phyloP scores from a whole-genome alignment of 2,329 filamentous ascomycete species.

The Aschersonia sp. region DNA sequence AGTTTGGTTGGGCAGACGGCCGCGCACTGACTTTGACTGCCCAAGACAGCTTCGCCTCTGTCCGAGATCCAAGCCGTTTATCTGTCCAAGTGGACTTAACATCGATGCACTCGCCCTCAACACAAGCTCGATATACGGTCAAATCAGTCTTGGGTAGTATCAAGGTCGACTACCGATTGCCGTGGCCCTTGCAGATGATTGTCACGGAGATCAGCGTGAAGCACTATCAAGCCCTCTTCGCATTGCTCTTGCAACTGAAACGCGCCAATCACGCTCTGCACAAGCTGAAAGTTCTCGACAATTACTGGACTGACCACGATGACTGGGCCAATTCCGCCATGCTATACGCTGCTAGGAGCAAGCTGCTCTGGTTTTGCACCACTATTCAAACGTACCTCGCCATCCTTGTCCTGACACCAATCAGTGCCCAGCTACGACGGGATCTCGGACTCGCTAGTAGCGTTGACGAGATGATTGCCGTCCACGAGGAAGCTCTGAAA shows the following conservation, averaged over 20 bases:
- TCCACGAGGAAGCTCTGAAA: constrained; percentile 50
- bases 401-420: constrained; percentile 53
- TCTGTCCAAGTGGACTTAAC: constrained; percentile 36
- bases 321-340: constrained; percentile 26
- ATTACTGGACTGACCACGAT: constrained; percentile 21
- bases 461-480: constrained; percentile 65
- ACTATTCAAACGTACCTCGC: constrained; percentile 63
- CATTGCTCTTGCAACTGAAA: constrained; percentile 63
- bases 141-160: constrained; percentile 41
- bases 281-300: constrained; percentile 30
- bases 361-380: constrained; percentile 65
- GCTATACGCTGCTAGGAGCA: constrained; percentile 49
- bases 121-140: constrained; percentile 41
- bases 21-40: constrained; percentile 68
- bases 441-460: constrained; percentile 49
- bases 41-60: constrained; percentile 51
- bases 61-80: constrained; percentile 47
- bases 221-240: constrained; percentile 59
- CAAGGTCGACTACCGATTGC: constrained; percentile 52
- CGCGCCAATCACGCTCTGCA: constrained; percentile 56
- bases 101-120: constrained; percentile 24
- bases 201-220: constrained; percentile 49
- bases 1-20: constrained; percentile 58
- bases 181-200: constrained; percentile 57
- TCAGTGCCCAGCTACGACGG: constrained; percentile 38